Conservation (phyloP, 108 stramenopile species). For the Mayamaea pseudoterrestris region DNA sequence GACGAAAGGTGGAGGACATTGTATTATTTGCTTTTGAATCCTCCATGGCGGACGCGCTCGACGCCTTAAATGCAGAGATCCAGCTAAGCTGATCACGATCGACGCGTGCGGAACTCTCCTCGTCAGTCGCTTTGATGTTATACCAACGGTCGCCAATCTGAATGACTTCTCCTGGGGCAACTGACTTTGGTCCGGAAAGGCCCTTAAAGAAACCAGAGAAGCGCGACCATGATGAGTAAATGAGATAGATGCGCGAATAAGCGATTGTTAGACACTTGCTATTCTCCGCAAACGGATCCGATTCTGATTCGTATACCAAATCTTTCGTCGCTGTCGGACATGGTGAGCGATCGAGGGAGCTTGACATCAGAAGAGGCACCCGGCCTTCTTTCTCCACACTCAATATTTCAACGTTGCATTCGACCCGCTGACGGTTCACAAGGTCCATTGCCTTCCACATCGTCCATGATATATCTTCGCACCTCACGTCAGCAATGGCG, state of each 20-base stretch:
- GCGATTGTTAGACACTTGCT: slow-evolving; percentile 35
- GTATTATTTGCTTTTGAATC: too few species aligned
- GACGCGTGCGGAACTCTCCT: too few species aligned
- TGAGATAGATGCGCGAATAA: slow-evolving; percentile 41
- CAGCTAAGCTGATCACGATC: too few species aligned
- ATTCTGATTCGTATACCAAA: slow-evolving; percentile 43
- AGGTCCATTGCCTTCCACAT: slow-evolving; percentile 28
- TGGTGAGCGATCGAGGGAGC: too few species aligned
- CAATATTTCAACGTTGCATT: slow-evolving; percentile 18
- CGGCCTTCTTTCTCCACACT: too few species aligned
- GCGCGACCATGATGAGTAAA: slow-evolving; percentile 33
- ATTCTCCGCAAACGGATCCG: slow-evolving; percentile 31
- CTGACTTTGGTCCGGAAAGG: slow-evolving; percentile 28
- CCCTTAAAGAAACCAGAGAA: slow-evolving; percentile 36
- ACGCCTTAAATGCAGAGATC: neutral
- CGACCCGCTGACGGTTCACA: slow-evolving; percentile 19
- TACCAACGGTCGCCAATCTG: slow-evolving; percentile 77
- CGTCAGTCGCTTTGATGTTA: slow-evolving; percentile 12
- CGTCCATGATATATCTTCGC: slow-evolving; percentile 26
- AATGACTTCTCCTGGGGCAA: slow-evolving; percentile 31
- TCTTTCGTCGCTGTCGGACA: too few species aligned
- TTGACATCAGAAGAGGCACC: too few species aligned
- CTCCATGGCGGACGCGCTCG: too few species aligned
- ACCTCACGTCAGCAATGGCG: slow-evolving; percentile 16
- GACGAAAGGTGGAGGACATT: too few species aligned